Conservation (phyloP, 2,329 filamentous ascomycete genomes). For the Fusarium lyarnte region DNA sequence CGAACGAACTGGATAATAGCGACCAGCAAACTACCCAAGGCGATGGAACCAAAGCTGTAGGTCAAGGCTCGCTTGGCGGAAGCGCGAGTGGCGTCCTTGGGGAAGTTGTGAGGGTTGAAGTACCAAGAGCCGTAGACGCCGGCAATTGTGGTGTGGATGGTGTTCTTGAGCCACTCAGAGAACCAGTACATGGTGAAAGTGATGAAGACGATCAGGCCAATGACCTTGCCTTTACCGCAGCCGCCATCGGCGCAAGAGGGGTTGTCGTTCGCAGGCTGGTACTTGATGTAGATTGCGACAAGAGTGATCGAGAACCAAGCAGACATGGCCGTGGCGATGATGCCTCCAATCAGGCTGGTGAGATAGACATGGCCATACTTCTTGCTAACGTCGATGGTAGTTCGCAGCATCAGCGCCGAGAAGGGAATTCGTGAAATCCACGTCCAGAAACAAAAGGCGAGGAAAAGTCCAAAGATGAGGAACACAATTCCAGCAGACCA, state of each 20-base stretch:
- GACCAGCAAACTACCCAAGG: conserved; percentile 84
- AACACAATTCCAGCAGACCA: conserved; percentile 90
- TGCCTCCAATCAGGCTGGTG: conserved; percentile 83
- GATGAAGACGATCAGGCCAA: conserved; percentile 84
- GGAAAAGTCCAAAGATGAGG: conserved; percentile 78
- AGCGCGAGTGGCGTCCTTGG: conserved; percentile 82
- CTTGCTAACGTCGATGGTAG: conserved; percentile 85
- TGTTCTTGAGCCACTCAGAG: conserved; percentile 92
- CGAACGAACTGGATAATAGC: conserved; percentile 87
- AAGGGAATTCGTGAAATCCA: conserved; percentile 95
- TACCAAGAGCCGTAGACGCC: conserved; percentile 96
- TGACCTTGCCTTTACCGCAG: conserved; percentile 81
- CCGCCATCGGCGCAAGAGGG: conserved; percentile 65
- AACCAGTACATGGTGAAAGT: conserved; percentile 97
- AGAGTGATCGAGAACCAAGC: conserved; percentile 90
- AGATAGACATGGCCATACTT: conserved; percentile 86
- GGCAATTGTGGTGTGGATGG: conserved; percentile 86
- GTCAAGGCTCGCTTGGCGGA: conserved; percentile 84
- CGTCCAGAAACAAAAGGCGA: conserved; percentile 82
- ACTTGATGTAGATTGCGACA: conserved; percentile 86
- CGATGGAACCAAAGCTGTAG: conserved; percentile 92
- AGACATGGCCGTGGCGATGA: conserved; percentile 78
- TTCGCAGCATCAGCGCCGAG: conserved; percentile 88
- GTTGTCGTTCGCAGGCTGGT: conserved; percentile 69
- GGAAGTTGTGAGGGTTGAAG: conserved; percentile 77